Percentiles rank a stretch among this genome's conserved stretches.
These are phyloP conservation scores for Selaginella moellendorffii DNA, from an alignment of 75 land plant species.

Conservation along the genomic window DNA sequence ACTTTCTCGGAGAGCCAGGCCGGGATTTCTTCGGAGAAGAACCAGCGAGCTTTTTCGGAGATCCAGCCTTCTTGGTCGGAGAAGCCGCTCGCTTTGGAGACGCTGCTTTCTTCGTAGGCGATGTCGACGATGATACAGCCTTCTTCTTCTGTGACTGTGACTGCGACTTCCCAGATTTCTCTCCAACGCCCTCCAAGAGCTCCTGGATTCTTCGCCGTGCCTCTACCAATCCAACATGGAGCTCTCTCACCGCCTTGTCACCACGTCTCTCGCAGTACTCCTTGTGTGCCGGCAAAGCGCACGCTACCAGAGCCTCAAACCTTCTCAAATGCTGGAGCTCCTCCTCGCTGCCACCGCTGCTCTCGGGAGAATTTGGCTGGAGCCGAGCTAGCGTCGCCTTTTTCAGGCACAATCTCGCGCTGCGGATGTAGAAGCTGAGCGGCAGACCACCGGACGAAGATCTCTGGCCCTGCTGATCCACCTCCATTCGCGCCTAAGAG, in stretches of 20 bases:
- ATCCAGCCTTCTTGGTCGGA: too few relatives aligned
- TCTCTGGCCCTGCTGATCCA: too few relatives aligned
- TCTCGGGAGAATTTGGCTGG: background rate
- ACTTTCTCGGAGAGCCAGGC: background rate
- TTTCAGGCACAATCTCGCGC: slow-evolving; percentile 20
- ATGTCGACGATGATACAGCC: too few relatives aligned
- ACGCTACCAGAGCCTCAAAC: slow-evolving; percentile 18
- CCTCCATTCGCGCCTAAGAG: too few relatives aligned
- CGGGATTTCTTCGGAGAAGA: background rate
- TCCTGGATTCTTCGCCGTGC: background rate
- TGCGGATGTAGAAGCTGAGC: slow-evolving; percentile 27
- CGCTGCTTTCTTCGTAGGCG: background rate
- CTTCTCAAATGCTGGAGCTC: slow-evolving; percentile 23
- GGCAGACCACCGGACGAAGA: slow-evolving; percentile 15
- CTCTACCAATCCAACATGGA: slow-evolving; percentile 12
- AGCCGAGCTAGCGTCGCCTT: slow-evolving; percentile 18
- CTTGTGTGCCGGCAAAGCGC: slow-evolving; percentile 25
- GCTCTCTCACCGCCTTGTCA: slow-evolving; percentile 24
- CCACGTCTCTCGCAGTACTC: slow-evolving; percentile 14
- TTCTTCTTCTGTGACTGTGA: too few relatives aligned
- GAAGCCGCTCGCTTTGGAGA: background rate
- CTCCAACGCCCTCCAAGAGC: background rate
- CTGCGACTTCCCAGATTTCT: too few relatives aligned
- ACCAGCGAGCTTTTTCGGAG: background rate
- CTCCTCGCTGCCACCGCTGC: slow-evolving; percentile 9